Base-by-base conservation (phyloP, 192 early-diverging fungal genomes). In the Coemansia sp. region DNA sequence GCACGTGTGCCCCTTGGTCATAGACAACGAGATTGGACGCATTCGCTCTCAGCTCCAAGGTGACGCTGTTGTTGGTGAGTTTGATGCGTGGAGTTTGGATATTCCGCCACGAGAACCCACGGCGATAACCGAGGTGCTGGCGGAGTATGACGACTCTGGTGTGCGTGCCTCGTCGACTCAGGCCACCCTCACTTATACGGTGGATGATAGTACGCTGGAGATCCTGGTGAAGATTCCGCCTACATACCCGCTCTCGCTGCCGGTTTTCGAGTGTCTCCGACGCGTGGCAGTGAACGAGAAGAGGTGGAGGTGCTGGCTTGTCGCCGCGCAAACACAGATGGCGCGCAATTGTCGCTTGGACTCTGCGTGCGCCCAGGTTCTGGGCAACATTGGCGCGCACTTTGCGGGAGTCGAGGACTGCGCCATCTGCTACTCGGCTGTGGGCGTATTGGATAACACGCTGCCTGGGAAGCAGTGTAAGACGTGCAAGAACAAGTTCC, bases 351-450 rank as follows among this genome's bases (percentile, higher is more conserved):
- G 89, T 11, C 86, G 88, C 5, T 79, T 96, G 31, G 87, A 90
- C 43, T 91, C 93, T 64, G 92, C 91, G 0, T 73, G 97, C 47
- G 81, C 83, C 5, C 71, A 94, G 59, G 90, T 95, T 63, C 79
- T 91, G 43, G 88, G 87, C 61, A 99, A 99, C 70, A 87, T 95
- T 20, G 82, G 84, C n/a, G 77, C 94, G 37, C 95, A 96, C 70
- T 97, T 98, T 82, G 89, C 92, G 38, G 97, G 95, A n/a, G 90
- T 95, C 35, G 96, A 97, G 67, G 95, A 97, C 72, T 99, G 96
- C 69, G 88, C 92, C 2, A 98, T 99, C 69, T 98, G 96, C 82
- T 99, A 98, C 72, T 97, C 94, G 23, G 90, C 97, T 48, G 92
- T 99, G 16, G 91, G 93, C 36, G 85, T 92, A 3, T 82, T 91